Conservation (phyloP, 192 early-diverging fungal genomes). For the Rhizophagus clarus region DNA sequence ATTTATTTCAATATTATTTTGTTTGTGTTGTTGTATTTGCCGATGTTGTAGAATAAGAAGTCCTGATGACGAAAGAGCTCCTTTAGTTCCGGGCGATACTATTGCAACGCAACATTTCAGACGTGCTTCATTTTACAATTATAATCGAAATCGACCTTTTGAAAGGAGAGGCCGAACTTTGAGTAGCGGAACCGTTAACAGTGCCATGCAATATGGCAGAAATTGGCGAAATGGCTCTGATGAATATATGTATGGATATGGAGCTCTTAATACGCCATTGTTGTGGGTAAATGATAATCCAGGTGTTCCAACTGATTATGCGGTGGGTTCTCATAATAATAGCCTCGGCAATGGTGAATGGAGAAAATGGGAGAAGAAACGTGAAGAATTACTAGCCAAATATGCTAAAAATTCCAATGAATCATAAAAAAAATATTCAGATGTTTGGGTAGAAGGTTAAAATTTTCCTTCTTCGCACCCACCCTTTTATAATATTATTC, state of each 20-base stretch:
- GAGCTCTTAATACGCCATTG: conserved; percentile 1
- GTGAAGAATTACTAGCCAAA: conserved; percentile 34
- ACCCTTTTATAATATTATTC: neutral
- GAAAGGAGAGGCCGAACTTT: conserved; percentile 26
- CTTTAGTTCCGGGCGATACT: conserved; percentile 14
- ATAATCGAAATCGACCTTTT: conserved; percentile 34
- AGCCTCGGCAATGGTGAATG: conserved; percentile 22
- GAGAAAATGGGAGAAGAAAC: conserved; percentile 32
- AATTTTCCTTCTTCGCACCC: neutral
- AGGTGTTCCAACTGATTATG: conserved; percentile 4
- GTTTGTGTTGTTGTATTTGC: conserved; percentile 32
- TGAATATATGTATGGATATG: conserved; percentile 34
- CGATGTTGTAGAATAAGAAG: conserved; percentile 13
- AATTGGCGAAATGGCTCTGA: conserved; percentile 27
- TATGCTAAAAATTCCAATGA: conserved; percentile 28
- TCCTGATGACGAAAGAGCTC: conserved; percentile 24
- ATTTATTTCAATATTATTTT: conserved; percentile 1
- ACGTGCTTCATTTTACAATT: conserved; percentile 32
- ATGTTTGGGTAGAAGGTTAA: neutral
- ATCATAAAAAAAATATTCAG: too few species aligned
- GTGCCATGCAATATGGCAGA: conserved; percentile 5
- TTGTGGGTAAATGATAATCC: conserved; percentile 27
- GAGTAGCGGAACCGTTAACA: conserved; percentile 21
- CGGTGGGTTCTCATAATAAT: conserved; percentile 18
- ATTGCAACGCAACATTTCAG: conserved; percentile 28